A percentile compares a stretch with the other conserved stretches of the same genome.
These are phyloP conservation scores for Gynochthodes officinalis DNA, from an alignment of 257 asterid species.

Conservation along the genomic window DNA sequence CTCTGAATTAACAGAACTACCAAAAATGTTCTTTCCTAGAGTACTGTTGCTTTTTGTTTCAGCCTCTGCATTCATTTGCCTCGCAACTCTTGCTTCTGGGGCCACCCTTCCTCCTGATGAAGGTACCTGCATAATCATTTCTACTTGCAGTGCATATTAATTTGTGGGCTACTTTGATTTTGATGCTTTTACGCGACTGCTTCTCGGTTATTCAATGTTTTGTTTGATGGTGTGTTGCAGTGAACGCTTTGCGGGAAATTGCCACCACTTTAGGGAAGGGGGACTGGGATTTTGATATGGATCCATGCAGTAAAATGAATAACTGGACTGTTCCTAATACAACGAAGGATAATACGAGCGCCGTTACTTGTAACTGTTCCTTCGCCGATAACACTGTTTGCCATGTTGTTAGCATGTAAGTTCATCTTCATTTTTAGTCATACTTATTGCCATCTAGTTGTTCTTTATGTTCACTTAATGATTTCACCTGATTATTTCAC, in stretches of 20 bases:
- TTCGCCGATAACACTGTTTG: slow-evolving; percentile 49
- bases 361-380: slow-evolving; percentile 44
- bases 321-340: slow-evolving; percentile 22
- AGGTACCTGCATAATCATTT: neutral
- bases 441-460: too few species aligned
- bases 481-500: too few species aligned
- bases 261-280: slow-evolving; percentile 14
- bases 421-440: neutral
- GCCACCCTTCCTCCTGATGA: slow-evolving; percentile 14
- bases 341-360: slow-evolving; percentile 24
- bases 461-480: too few species aligned
- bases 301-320: slow-evolving; percentile 24
- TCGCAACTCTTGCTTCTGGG: neutral
- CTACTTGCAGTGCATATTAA: neutral
- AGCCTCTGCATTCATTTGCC: slow-evolving; percentile 4
- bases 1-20: too few species aligned
- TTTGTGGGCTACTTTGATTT: too few species aligned
- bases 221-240: slow-evolving; percentile 1
- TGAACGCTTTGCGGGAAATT: slow-evolving; percentile 14
- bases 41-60: neutral
- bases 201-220: neutral
- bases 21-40: slow-evolving; percentile 4
- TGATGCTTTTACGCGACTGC: too few species aligned
- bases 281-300: slow-evolving; percentile 27
- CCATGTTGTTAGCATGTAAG: slow-evolving; percentile 56